phyloP scores from a whole-genome alignment of 163 green algal species.

The Prototheca wickerhamii region DNA sequence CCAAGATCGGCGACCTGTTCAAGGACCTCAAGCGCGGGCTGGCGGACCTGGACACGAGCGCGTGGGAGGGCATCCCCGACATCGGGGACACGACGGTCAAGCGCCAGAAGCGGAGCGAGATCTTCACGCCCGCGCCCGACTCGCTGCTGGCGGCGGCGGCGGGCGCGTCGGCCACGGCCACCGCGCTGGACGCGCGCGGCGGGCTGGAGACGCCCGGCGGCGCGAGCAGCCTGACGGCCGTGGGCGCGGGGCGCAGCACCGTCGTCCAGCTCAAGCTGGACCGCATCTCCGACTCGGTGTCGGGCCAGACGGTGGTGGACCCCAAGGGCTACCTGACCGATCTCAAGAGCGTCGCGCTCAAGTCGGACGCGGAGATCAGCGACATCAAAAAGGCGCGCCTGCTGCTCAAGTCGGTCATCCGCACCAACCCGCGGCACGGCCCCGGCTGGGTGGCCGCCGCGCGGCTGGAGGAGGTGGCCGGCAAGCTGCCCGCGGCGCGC shows the following conservation, averaged over 20 bases:
- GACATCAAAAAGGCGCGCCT: slow-evolving; percentile 97
- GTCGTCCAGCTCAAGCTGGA: slow-evolving; percentile 94
- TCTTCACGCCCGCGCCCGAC: slow-evolving; percentile 75
- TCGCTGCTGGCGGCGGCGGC: slow-evolving; percentile 72
- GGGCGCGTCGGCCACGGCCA: slow-evolving; percentile 50
- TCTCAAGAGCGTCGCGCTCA: slow-evolving; percentile 52
- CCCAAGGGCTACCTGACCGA: slow-evolving; percentile 97
- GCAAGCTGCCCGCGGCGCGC: slow-evolving; percentile 41
- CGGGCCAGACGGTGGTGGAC: slow-evolving; percentile 85
- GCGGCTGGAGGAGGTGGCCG: slow-evolving; percentile 67
- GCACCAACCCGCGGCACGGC: slow-evolving; percentile 92
- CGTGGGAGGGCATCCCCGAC: slow-evolving; percentile 83
- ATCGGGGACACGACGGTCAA: slow-evolving; percentile 98
- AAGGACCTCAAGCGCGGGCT: slow-evolving; percentile 95
- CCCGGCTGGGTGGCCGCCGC: slow-evolving; percentile 95
- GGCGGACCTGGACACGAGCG: slow-evolving; percentile 50
- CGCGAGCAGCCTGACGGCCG: slow-evolving; percentile 80
- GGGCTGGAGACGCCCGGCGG: slow-evolving; percentile 48
- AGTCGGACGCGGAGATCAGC: slow-evolving; percentile 82
- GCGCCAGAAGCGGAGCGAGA: slow-evolving; percentile 69
- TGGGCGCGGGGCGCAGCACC: slow-evolving; percentile 48
- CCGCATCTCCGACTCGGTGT: slow-evolving; percentile 82
- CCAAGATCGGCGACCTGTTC: slow-evolving; percentile 98
- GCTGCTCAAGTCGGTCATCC: slow-evolving; percentile 92
- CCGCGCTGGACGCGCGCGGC: slow-evolving; percentile 14